Conservation (phyloP, 2,329 filamentous ascomycete species). For the Microdochium nivale region DNA sequence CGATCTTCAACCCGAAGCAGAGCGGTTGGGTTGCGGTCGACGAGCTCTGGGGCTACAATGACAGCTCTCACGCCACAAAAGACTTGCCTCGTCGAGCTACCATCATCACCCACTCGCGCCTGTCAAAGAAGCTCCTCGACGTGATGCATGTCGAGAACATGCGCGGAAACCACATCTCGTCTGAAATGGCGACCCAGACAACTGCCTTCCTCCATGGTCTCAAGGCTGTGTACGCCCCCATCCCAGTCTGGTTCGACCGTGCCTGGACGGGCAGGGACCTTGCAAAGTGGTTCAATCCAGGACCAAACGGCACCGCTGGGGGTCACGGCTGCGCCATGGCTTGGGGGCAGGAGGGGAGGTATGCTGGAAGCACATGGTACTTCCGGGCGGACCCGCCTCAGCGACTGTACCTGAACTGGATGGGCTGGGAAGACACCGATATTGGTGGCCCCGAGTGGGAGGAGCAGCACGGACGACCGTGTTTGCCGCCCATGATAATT, state of each 20-base stretch:
- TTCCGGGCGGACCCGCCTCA: slow-evolving; percentile 48
- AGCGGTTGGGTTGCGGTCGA: slow-evolving; percentile 66
- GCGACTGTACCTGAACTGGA: slow-evolving; percentile 54
- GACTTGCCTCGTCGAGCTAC: slow-evolving; percentile 64
- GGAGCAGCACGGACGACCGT: slow-evolving; percentile 43
- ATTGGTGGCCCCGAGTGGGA: slow-evolving; percentile 50
- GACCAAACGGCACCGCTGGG: slow-evolving; percentile 43
- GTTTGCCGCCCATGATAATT: slow-evolving; percentile 49
- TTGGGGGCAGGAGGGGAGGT: slow-evolving; percentile 49
- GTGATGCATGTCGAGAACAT: slow-evolving; percentile 73
- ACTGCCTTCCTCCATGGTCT: slow-evolving; percentile 68
- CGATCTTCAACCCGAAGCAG: slow-evolving; percentile 67
- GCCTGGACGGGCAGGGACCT: slow-evolving; percentile 52
- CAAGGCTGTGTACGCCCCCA: slow-evolving; percentile 70
- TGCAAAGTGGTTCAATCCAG: slow-evolving; percentile 52
- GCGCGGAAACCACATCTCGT: slow-evolving; percentile 65
- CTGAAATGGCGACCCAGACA: slow-evolving; percentile 72
- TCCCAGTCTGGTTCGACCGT: slow-evolving; percentile 72
- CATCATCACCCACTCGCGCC: slow-evolving; percentile 69
- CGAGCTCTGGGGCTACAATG: slow-evolving; percentile 59
- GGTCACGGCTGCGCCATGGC: slow-evolving; percentile 48
- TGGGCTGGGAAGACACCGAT: slow-evolving; percentile 48
- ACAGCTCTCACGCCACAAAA: slow-evolving; percentile 35
- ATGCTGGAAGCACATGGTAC: slow-evolving; percentile 53
- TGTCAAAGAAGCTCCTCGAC: slow-evolving; percentile 63